These are phyloP conservation scores for Penicillium sp. DNA, from an alignment of 2,329 filamentous ascomycete genomes.

Conservation along the genomic window DNA sequence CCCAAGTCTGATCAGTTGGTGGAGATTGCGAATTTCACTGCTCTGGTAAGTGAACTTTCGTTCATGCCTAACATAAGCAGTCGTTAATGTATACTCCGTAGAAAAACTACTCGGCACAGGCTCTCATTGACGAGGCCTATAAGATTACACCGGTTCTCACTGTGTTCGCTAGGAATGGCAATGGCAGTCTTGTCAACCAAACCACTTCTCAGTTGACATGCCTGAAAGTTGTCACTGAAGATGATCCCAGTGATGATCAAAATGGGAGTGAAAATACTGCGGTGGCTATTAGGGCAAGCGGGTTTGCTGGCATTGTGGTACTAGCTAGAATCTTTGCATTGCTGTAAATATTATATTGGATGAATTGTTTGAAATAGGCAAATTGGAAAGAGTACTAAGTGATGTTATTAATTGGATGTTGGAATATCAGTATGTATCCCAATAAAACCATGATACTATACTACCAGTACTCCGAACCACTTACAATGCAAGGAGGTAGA, in stretches of 20 bases:
- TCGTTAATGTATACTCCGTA: neutral
- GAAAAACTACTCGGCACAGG: neutral
- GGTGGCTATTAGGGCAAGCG: neutral
- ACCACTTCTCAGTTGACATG: neutral
- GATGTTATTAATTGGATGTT: neutral
- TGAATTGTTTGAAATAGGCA: neutral
- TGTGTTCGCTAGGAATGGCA: neutral
- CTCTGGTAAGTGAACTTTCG: neutral
- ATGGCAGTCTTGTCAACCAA: neutral
- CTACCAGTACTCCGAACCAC: neutral
- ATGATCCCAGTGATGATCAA: neutral
- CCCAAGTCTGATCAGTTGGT: neutral
- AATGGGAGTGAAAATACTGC: neutral
- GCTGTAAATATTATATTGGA: neutral
- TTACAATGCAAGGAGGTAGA: neutral
- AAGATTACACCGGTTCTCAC: conserved; percentile 1
- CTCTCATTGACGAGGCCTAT: neutral
- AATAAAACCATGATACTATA: neutral
- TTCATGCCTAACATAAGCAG: neutral
- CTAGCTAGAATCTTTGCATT: neutral
- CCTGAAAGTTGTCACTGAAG: neutral
- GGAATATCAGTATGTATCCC: neutral
- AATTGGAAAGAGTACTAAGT: neutral
- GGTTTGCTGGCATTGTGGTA: neutral
- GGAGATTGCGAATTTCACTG: neutral